Conservation (phyloP, 805 yeast genomes). For the Zygoascus bituminiphila region DNA sequence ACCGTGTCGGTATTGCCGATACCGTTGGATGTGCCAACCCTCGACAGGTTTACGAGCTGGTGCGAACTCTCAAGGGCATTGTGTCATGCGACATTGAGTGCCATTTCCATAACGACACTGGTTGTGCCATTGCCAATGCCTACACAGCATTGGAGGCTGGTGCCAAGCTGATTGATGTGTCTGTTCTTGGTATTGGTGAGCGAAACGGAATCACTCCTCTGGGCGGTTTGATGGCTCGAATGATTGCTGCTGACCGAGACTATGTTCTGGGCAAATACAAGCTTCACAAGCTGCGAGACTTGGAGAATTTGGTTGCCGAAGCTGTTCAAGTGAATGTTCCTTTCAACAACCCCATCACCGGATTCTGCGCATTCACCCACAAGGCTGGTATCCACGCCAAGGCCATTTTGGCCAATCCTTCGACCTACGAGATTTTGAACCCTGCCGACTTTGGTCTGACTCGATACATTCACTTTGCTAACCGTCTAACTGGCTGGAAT, state of each 20-base stretch:
- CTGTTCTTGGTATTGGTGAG: conserved; percentile 97
- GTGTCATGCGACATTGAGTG: conserved; percentile 97
- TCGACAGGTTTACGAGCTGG: conserved; percentile 95
- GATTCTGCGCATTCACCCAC: conserved; percentile 99
- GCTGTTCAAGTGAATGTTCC: conserved; percentile 96
- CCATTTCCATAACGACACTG: conserved; percentile 98
- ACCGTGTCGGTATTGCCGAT: conserved; percentile 98
- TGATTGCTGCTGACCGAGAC: conserved; percentile 97
- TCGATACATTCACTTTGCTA: conserved; percentile 95
- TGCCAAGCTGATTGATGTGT: conserved; percentile 87
- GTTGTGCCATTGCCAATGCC: conserved; percentile 98
- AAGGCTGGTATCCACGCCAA: conserved; percentile 99
- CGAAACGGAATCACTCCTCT: conserved; percentile 97
- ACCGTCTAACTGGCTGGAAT: conserved; percentile 98
- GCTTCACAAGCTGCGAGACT: conserved; percentile 88
- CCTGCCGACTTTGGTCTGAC: conserved; percentile 94
- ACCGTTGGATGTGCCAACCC: conserved; percentile 99
- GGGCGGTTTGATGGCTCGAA: conserved; percentile 98
- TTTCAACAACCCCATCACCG: conserved; percentile 97
- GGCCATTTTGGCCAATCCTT: conserved; percentile 96
- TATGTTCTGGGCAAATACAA: conserved; percentile 91
- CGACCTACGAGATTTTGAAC: conserved; percentile 93
- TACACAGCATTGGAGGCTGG: conserved; percentile 98
- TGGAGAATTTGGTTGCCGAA: conserved; percentile 93
- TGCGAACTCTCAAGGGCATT: conserved; percentile 84